A percentile compares a stretch with the other conserved stretches of the same genome.
Conservation (phyloP, 176 grass and related monocot species). For the Eleusine coracana region DNA sequence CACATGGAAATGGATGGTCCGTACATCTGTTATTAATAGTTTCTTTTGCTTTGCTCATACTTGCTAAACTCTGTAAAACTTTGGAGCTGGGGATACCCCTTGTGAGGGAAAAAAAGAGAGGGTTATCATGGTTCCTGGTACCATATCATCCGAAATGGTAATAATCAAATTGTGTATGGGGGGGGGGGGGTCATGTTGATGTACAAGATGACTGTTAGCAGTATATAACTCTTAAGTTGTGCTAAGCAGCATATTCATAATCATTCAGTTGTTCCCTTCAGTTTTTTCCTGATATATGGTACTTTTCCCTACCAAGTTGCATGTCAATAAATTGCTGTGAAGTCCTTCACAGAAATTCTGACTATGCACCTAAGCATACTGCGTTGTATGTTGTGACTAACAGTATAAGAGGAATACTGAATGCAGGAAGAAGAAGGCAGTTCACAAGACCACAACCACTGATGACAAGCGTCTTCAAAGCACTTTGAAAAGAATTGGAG, state of each 20-base stretch:
- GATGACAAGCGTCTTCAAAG: slow-evolving; percentile 85
- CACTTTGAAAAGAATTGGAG: slow-evolving; percentile 84
- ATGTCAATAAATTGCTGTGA: not conserved
- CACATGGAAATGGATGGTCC: not conserved
- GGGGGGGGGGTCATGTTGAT: not conserved
- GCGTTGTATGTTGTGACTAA: not conserved
- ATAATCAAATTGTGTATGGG: not conserved
- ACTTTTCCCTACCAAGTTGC: not conserved
- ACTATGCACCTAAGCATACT: not conserved
- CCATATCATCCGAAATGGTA: not conserved
- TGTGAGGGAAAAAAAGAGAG: too few relatives aligned
- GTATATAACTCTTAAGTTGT: not conserved
- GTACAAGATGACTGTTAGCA: not conserved
- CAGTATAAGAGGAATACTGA: not conserved
- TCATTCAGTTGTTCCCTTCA: not conserved
- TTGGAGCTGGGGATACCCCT: too few relatives aligned
- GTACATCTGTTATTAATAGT: not conserved
- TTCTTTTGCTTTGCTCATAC: not conserved
- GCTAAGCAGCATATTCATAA: not conserved
- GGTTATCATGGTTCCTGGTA: not conserved
- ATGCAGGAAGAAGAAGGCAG: slow-evolving; percentile 90
- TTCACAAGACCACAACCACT: slow-evolving; percentile 74
- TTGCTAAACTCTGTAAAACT: not conserved
- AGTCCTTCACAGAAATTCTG: not conserved
- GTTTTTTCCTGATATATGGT: slow-evolving; percentile 2